A percentile compares a stretch with the other conserved stretches of the same genome.
These are phyloP conservation scores for Wickerhamomyces alni DNA, from an alignment of 805 yeast genomes.

Conservation along the genomic window DNA sequence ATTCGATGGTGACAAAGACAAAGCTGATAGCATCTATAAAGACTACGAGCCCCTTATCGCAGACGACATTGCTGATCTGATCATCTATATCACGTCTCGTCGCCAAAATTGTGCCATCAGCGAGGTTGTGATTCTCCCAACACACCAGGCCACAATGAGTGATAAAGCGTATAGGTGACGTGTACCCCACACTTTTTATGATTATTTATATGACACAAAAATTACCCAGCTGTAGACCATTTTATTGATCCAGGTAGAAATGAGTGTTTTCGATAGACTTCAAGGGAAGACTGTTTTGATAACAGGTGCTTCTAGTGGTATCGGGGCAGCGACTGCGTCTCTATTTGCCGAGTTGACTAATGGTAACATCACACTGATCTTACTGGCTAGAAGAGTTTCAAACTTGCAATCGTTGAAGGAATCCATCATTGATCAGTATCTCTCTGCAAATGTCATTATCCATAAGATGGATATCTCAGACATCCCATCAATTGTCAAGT, in stretches of 20 bases:
- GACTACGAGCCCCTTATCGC: constrained; percentile 52
- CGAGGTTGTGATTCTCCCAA: constrained; percentile 79
- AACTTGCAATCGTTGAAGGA: constrained; percentile 41
- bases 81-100: constrained; percentile 51
- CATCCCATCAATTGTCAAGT: constrained; percentile 40
- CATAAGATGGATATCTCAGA: constrained; percentile 49
- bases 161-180: constrained; percentile 17
- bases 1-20: constrained; percentile 46
- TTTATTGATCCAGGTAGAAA: too few species aligned
- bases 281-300: constrained; percentile 72
- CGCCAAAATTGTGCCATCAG: constrained; percentile 54
- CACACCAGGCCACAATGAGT: constrained; percentile 66
- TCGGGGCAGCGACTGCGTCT: constrained; percentile 82
- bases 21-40: constrained; percentile 49
- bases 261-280: constrained; percentile 39
- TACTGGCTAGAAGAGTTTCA: constrained; percentile 68
- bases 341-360: constrained; percentile 70
- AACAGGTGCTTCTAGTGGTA: constrained; percentile 92
- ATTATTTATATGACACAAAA: not conserved
- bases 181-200: not conserved
- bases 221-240: too few species aligned
- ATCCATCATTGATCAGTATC: constrained; percentile 38
- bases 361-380: constrained; percentile 59
- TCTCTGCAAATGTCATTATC: constrained; percentile 36
- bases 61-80: constrained; percentile 53